Evolutionary conservation across 1,284 basidiomycete species (phyloP), one percentile per base, ranked within the genome.

Genomic region (Xerocomus minutiporus): DNA sequence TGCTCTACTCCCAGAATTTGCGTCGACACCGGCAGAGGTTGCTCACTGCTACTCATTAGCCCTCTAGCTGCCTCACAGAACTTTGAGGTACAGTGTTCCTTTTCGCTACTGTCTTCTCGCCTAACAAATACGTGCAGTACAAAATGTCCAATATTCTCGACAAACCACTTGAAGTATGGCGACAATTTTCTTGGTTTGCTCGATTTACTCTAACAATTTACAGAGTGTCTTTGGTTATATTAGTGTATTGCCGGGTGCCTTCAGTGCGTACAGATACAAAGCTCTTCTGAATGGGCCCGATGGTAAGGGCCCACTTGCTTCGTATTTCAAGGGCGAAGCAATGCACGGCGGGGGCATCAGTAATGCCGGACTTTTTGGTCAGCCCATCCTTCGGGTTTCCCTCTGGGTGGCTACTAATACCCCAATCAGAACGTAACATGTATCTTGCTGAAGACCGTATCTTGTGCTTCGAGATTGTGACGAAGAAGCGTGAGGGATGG

Each of bases 391-490:
- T 29, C 23, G 6, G 1, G 34, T 11, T 45, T 42, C 25, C n/a
- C 41, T 51, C 38, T 41, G 8, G 51, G 51, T 38, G 25, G 40
- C 51, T 39, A n/a, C 43, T 57, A 20, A 65, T 32, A 40, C 20
- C 17, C 12, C 35, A 57, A 48, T 36, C 69, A 75, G 82, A 93
- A 68, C 79, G 89, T 35, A 94, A 94, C 75, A 93, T 93, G 88
- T 93, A 92, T 68, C 82, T 93, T 56, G 91, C 91, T 23, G 91
- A 90, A 66, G 94, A 97, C 75, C 91, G 96, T 64, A 97, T 98
- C 58, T 75, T 97, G 42, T 98, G 95, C 71, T 99, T 97, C 72
- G 96, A 98, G 73, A 91, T 99, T 48, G 92, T 97, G 47, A 95
- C 94, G 5, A 98, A 97, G 78, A 89, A 89, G 67, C 74, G 74